These are phyloP conservation scores for Trametes cingulata DNA, from an alignment of 768 basidiomycete genomes.

Conservation along the genomic window DNA sequence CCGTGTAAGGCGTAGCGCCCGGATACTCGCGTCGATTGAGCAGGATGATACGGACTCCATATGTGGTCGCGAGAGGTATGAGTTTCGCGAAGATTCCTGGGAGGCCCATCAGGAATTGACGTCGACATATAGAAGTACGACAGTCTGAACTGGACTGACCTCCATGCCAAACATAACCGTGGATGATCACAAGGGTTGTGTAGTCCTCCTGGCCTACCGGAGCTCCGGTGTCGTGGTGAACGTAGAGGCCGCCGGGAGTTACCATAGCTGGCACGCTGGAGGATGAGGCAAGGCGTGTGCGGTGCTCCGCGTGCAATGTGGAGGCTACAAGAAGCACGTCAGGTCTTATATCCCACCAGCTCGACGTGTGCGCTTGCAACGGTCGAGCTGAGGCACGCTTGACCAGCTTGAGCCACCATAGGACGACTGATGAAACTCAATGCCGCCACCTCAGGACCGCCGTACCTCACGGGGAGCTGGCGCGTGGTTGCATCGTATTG, in stretches of 20 bases:
- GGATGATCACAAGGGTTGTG: neutral
- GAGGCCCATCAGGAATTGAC: no score
- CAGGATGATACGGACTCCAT: conserved; percentile 20
- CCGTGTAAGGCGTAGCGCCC: conserved; percentile 18
- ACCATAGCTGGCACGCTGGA: neutral
- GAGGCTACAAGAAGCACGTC: no score
- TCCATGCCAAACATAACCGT: conserved; percentile 11
- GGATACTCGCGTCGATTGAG: conserved; percentile 27
- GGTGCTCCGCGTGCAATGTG: no score
- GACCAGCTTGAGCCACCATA: neutral
- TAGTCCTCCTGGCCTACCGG: neutral
- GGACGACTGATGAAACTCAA: neutral
- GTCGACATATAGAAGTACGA: no score
- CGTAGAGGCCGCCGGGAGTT: neutral
- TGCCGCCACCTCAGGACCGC: neutral
- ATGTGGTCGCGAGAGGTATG: conserved; percentile 15
- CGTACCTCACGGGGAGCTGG: no score
- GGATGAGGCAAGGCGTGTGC: no score
- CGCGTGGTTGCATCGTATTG: neutral
- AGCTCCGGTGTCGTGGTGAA: neutral
- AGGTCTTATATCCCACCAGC: neutral
- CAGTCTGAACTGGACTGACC: neutral
- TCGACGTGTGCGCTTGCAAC: no score
- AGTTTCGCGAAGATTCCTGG: conserved; percentile 7
- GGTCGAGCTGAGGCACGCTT: no score